Percentiles rank a stretch among this genome's conserved stretches.
Evolutionary conservation across 441 rosid genomes (phyloP).

Genomic region (Capsella rubella): DNA sequence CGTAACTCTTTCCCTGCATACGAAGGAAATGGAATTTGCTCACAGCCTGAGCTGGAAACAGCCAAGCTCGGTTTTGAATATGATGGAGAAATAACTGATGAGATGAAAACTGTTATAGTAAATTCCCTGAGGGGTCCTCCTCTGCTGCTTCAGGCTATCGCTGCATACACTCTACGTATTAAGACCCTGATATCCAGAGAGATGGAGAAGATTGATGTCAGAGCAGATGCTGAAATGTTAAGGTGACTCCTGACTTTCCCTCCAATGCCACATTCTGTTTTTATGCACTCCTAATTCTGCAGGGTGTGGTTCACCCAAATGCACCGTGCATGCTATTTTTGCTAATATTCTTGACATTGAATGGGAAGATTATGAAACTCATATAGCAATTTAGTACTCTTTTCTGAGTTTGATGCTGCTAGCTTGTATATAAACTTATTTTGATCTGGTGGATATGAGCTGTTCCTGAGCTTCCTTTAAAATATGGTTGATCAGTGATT

Average conservation of each 20-base stretch:
- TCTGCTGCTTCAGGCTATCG: conserved; percentile 78
- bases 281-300: conserved; percentile 13
- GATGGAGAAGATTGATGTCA: conserved; percentile 86
- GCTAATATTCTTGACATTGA: conserved; percentile 8
- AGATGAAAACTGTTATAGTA: conserved; percentile 63
- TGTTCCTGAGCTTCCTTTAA: conserved; percentile 2
- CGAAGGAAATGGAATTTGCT: conserved; percentile 90
- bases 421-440: conserved; percentile 5
- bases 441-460: neutral
- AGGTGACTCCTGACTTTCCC: conserved; percentile 50
- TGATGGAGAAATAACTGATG: conserved; percentile 82
- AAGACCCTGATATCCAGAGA: conserved; percentile 76
- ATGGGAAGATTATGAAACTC: conserved; percentile 18
- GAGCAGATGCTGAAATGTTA: conserved; percentile 91
- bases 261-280: conserved; percentile 3
- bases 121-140: conserved; percentile 82
- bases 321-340: conserved; percentile 25
- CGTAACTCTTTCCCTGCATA: conserved; percentile 84
- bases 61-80: conserved; percentile 82
- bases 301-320: conserved; percentile 24
- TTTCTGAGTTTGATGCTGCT: conserved; percentile 1
- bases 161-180: conserved; percentile 68
- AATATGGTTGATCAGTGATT: conserved; percentile 3
- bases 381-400: conserved; percentile 21
- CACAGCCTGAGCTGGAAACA: conserved; percentile 76